These are phyloP conservation scores for Tetrahymena thermophila DNA, from an alignment of 73 alveolate species.

Conservation along the genomic window DNA sequence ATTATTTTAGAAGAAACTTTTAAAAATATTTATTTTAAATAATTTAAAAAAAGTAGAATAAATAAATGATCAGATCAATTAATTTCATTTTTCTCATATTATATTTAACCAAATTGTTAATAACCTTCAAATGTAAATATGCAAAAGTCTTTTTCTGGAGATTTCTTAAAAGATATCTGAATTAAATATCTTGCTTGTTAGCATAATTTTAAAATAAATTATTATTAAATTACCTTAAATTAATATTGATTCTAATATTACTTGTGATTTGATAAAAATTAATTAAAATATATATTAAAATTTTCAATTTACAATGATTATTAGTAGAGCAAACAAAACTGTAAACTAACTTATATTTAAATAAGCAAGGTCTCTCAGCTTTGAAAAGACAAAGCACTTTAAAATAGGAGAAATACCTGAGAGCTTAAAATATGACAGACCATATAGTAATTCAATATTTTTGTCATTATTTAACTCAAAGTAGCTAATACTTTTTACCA, in stretches of 20 bases:
- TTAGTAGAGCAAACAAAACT: background rate
- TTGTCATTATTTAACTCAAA: background rate
- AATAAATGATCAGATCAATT: too few species aligned
- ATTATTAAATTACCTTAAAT: too few species aligned
- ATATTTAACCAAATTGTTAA: too few species aligned
- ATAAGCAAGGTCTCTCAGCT: background rate
- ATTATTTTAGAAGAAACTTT: too few species aligned
- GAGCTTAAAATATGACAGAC: conserved; percentile 61
- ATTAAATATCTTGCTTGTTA: background rate
- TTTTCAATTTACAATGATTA: background rate
- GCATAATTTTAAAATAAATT: background rate
- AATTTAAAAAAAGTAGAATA: too few species aligned
- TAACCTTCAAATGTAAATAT: background rate
- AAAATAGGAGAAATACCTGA: conserved; percentile 67
- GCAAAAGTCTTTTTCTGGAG: background rate
- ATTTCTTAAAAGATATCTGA: background rate
- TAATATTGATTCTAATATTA: too few species aligned
- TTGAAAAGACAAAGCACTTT: conserved; percentile 18
- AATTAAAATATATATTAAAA: too few species aligned
- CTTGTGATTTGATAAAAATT: background rate
- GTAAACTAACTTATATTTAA: background rate
- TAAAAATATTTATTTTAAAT: too few species aligned
- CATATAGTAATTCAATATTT: conserved; percentile 15
- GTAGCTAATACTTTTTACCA: background rate
- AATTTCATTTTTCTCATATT: too few species aligned